Evolutionary conservation across 2,329 filamentous ascomycete species (phyloP).

Genomic region (Drechslerella dactyloides): DNA sequence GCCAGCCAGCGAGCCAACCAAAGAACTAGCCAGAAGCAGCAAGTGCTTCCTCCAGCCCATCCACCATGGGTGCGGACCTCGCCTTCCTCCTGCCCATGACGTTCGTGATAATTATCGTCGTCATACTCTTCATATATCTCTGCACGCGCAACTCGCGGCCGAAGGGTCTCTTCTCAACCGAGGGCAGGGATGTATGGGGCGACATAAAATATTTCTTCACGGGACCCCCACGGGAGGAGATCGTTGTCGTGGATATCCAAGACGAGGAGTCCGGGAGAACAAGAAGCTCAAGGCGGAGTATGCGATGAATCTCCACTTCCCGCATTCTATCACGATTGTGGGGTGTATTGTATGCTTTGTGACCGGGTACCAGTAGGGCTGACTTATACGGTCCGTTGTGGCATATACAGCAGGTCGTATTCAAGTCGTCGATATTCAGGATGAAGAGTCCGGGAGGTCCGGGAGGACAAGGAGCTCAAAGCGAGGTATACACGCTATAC

Average conservation of each 20-base stretch:
- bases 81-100: constrained; percentile 41
- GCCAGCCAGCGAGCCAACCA: neutral
- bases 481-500: neutral
- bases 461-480: neutral
- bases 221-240: constrained; percentile 3
- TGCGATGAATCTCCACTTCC: neutral
- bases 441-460: neutral
- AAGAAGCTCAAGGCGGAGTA: constrained; percentile 21
- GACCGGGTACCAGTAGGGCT: too few relatives aligned
- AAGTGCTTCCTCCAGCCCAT: neutral
- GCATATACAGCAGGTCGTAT: neutral
- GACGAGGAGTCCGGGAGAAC: constrained; percentile 33
- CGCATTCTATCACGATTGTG: too few relatives aligned
- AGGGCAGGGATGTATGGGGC: constrained; percentile 22
- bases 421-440: neutral
- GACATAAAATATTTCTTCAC: constrained; percentile 38
- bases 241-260: constrained; percentile 18
- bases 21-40: neutral
- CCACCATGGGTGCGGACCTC: constrained; percentile 30
- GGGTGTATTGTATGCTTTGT: too few relatives aligned
- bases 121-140: constrained; percentile 43
- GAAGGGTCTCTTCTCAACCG: constrained; percentile 24
- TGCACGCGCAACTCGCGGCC: constrained; percentile 45
- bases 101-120: constrained; percentile 39
- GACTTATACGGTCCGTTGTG: neutral